Base-by-base conservation (phyloP, 495 filamentous ascomycete genomes). In the Aspergillus homomorphus region DNA sequence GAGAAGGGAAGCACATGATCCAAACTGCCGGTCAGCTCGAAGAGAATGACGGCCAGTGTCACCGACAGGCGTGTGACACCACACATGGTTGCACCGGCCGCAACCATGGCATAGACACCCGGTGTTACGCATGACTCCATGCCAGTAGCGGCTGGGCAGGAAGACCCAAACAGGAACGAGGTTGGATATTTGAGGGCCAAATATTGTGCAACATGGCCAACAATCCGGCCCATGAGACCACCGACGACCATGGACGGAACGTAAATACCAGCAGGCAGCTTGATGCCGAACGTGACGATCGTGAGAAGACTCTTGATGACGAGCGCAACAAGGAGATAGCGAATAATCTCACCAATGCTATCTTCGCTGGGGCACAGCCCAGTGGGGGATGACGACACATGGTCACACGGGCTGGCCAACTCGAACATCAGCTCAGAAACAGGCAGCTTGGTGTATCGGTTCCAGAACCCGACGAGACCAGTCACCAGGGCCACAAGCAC, bases 211-310 rank as follows among this genome's bases (percentile, higher is more conserved):
- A 84, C 62, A 66, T 97, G 92, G 1, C 94, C 94, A 51, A 96
- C 85, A 16, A 91, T 84, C 3, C 94, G 88, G 30, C 94, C 94
- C 79, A 96, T 87, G 43, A 98, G 77, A 67, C 94, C 94, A 57
- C 94, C 94, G 48, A 96, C 91, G 30, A 98, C 94, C 94, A 98
- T 98, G 62, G 91, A 95, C 4, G 94, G 94, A 0, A 98, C 92
- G 63, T 98, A 98, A 59, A 98, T 97, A 30, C 94, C 94, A 2
- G 92, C 91, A 10, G 94, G 94, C 2, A 97, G 87, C 73, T 98
- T 98, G 67, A 96, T 91, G 1, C 92, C 92, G 68, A 96, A 96
- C 0, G 92, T 95, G 57, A 96, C 84, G 44, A 86, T 86, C 0
- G 94, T 98, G 23, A 98, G 74, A 44, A 94, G 69, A 42, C 88